phyloP scores from a whole-genome alignment of 2,329 filamentous ascomycete genomes.

The Dactylella cylindrospora region DNA sequence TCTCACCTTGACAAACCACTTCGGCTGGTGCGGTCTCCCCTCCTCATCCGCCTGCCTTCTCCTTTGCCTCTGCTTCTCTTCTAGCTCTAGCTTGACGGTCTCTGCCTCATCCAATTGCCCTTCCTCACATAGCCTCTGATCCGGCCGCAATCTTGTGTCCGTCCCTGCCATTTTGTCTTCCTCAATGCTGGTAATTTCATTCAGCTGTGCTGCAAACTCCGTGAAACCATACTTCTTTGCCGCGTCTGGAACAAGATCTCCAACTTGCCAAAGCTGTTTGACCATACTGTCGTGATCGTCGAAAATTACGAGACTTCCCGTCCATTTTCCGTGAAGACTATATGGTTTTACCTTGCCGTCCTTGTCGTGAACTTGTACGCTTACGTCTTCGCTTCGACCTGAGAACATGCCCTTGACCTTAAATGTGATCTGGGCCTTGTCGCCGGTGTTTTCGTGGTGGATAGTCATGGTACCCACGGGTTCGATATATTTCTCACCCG shows the following conservation, averaged over 20 bases:
- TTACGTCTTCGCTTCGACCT: slow-evolving; percentile 85
- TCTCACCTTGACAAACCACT: slow-evolving; percentile 77
- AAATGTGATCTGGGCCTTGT: slow-evolving; percentile 84
- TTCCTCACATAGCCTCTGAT: slow-evolving; percentile 80
- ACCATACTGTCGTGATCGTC: slow-evolving; percentile 57
- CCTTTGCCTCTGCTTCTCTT: slow-evolving; percentile 78
- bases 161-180: slow-evolving; percentile 72
- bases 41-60: slow-evolving; percentile 73
- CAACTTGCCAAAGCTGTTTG: slow-evolving; percentile 75
- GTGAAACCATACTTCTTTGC: slow-evolving; percentile 84
- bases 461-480: slow-evolving; percentile 88
- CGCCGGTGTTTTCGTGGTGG: slow-evolving; percentile 77
- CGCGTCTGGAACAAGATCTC: slow-evolving; percentile 75
- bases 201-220: slow-evolving; percentile 78
- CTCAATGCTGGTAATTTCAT: slow-evolving; percentile 83
- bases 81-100: slow-evolving; percentile 75
- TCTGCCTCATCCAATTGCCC: slow-evolving; percentile 83
- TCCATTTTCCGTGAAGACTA: slow-evolving; percentile 82
- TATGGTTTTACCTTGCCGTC: slow-evolving; percentile 67
- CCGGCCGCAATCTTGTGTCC: slow-evolving; percentile 79
- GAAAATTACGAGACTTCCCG: slow-evolving; percentile 60
- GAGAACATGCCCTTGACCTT: slow-evolving; percentile 97
- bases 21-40: slow-evolving; percentile 71
- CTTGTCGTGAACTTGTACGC: slow-evolving; percentile 69
- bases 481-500: slow-evolving; percentile 97